A percentile compares a stretch with the other conserved stretches of the same genome.
These are phyloP conservation scores for Erodium chrysanthum DNA, from an alignment of 441 rosid species.

Conservation along the genomic window DNA sequence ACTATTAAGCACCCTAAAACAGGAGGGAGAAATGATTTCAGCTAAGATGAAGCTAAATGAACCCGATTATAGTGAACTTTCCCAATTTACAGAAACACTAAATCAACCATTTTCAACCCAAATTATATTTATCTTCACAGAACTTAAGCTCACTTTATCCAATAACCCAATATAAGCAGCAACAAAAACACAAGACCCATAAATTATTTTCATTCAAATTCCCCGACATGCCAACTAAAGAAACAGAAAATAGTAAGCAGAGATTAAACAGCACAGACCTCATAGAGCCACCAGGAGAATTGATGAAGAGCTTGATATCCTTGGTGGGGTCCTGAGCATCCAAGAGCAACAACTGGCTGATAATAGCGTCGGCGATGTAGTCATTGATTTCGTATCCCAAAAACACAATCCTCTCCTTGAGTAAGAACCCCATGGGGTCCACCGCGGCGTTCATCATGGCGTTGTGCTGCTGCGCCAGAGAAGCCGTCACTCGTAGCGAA, in stretches of 20 bases:
- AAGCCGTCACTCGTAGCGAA: conserved; percentile 18
- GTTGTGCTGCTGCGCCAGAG: conserved; percentile 43
- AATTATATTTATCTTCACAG: neutral
- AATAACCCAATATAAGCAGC: neutral
- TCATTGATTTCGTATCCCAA: conserved; percentile 67
- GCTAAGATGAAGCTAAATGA: neutral
- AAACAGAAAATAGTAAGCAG: neutral
- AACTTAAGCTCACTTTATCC: neutral
- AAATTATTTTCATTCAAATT: neutral
- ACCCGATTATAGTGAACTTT: too few species aligned
- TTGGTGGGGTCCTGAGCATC: conserved; percentile 82
- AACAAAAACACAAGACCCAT: neutral
- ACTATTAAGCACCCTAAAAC: too few species aligned
- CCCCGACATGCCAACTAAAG: neutral
- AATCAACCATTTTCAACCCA: neutral
- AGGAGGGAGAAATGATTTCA: neutral
- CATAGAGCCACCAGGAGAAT: conserved; percentile 82
- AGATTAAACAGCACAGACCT: conserved; percentile 33
- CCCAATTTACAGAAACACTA: neutral
- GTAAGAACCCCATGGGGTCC: conserved; percentile 78
- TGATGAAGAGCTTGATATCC: conserved; percentile 81
- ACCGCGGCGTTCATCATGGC: conserved; percentile 57
- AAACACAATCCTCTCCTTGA: conserved; percentile 74
- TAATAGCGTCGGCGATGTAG: conserved; percentile 71
- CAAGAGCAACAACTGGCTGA: conserved; percentile 71